A percentile compares a stretch with the other conserved stretches of the same genome.
Conservation (phyloP, 2,329 filamentous ascomycete genomes). For the Colletotrichum sp. region DNA sequence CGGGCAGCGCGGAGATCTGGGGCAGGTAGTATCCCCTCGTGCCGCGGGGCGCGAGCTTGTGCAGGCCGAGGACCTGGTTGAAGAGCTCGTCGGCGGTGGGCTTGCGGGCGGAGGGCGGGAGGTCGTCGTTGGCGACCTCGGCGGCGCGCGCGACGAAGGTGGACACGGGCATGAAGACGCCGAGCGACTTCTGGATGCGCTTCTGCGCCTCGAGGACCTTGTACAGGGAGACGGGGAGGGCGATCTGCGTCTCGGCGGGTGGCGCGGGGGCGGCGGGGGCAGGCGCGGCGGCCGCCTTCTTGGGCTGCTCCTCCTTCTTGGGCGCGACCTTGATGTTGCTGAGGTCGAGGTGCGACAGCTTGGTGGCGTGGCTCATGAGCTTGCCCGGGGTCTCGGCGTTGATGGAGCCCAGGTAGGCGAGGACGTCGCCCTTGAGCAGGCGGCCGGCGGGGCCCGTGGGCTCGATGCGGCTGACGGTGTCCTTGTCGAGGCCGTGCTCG, state of each 20-base stretch:
- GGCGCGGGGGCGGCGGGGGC: slow-evolving; percentile 37
- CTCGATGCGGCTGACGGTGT: slow-evolving; percentile 80
- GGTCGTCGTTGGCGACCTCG: slow-evolving; percentile 84
- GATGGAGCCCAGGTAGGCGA: slow-evolving; percentile 86
- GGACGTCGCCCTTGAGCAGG: slow-evolving; percentile 92
- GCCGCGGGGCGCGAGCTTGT: slow-evolving; percentile 44
- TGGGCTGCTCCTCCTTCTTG: slow-evolving; percentile 43
- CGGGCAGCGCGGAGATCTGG: slow-evolving; percentile 67
- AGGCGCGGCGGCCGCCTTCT: neutral
- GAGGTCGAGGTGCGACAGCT: slow-evolving; percentile 85
- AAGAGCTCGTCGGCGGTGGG: slow-evolving; percentile 85
- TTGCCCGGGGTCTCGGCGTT: slow-evolving; percentile 72
- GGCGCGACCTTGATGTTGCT: slow-evolving; percentile 89
- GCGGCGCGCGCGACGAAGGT: slow-evolving; percentile 87
- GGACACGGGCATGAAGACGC: slow-evolving; percentile 81
- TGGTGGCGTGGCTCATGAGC: slow-evolving; percentile 73
- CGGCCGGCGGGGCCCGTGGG: slow-evolving; percentile 88
- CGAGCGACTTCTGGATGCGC: slow-evolving; percentile 77
- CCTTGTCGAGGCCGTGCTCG: slow-evolving; percentile 76
- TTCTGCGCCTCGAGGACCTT: slow-evolving; percentile 82
- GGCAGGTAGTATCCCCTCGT: slow-evolving; percentile 73
- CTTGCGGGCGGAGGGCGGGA: slow-evolving; percentile 71
- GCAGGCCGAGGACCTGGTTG: slow-evolving; percentile 81
- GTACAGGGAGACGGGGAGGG: slow-evolving; percentile 78
- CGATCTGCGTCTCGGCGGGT: slow-evolving; percentile 61